These are phyloP conservation scores for Agroathelia rolfsii DNA, from an alignment of 1,284 basidiomycete species.

Conservation along the genomic window DNA sequence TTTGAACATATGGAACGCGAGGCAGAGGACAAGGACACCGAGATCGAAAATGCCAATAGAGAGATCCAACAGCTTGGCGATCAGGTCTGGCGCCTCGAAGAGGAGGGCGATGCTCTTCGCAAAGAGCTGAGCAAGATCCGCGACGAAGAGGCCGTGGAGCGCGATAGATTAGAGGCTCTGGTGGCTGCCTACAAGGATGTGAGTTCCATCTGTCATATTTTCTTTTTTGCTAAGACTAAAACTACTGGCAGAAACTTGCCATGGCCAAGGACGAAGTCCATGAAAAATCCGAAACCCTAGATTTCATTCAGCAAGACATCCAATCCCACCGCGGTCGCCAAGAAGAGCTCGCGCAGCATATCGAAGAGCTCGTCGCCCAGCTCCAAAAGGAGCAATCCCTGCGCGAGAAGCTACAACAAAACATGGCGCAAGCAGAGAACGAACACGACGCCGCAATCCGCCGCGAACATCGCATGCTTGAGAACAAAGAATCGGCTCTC, in stretches of 20 bases:
- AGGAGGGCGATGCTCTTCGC: constrained; percentile 44
- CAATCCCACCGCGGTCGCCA: constrained; percentile 53
- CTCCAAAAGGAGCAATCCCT: constrained; percentile 45
- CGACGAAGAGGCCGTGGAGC: constrained; percentile 62
- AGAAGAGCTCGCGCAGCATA: constrained; percentile 67
- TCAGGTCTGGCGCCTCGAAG: constrained; percentile 47
- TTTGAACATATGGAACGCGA: constrained; percentile 66
- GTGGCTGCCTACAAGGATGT: constrained; percentile 74
- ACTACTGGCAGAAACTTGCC: constrained; percentile 48
- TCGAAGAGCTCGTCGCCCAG: constrained; percentile 65
- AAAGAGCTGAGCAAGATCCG: constrained; percentile 37
- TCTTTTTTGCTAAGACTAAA: constrained; percentile 3
- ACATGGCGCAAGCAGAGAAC: constrained; percentile 41
- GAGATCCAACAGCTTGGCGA: constrained; percentile 70
- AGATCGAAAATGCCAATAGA: constrained; percentile 53
- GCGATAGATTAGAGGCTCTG: constrained; percentile 64
- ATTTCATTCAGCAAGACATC: constrained; percentile 48
- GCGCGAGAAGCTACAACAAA: constrained; percentile 46
- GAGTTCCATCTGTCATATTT: constrained; percentile 11
- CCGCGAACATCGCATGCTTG: constrained; percentile 47
- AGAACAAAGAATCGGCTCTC: constrained; percentile 58
- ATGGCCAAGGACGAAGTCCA: constrained; percentile 52
- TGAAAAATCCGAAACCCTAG: constrained; percentile 51
- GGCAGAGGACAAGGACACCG: constrained; percentile 59
- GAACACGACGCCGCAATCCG: constrained; percentile 52